Evolutionary conservation across 1,284 basidiomycete species (phyloP), one percentile per base, ranked within the genome.

Genomic region (Moesziomyces antarcticus): DNA sequence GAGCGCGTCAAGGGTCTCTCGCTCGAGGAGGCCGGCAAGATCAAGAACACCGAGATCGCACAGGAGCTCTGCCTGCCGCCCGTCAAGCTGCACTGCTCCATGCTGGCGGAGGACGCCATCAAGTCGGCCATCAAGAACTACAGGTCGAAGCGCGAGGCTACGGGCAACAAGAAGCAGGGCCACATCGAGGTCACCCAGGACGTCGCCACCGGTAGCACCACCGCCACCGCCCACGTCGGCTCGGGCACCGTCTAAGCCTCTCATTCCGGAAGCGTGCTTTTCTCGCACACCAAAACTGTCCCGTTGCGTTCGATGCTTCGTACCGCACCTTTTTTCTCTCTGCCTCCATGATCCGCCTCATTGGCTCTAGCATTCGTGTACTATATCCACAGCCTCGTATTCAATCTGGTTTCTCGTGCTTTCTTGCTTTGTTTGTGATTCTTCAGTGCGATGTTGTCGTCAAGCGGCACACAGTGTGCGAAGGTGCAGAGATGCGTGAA

Each of bases 11-110:
- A 92, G 87, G 97, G 97, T 24, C 88, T 99, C 77, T 91, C 91
- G 18, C 87, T 99, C 58, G 95, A 98, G 60, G 92, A 96, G 75
- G 97, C 97, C 14, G 93, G 93, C 60, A 90, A 91, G 83, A 97
- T 99, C 82, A 97, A 95, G 87, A 99, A 99, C 87, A 99, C 96
- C 9, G 97, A 99, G 85, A 99, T 99, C 83, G 97, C 97, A 10
- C 95, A 97, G 87, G 95, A 98, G 57, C 78, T 84, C 33, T 81
- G 79, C 51, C 86, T 99, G 54, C 97, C 97, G 10, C 97, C 97
- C 45, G 97, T 99, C 83, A 99, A 99, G 86, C 85, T 87, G 21
- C 86, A 87, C 77, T 87, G 86, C 85, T 87, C 86, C 89, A 93
- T 99, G 91, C 87, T 98, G 67, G 96, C 96, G 35, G 97, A 99